phyloP scores from a whole-genome alignment of 2,329 filamentous ascomycete genomes.

The Rosellinia necatrix region DNA sequence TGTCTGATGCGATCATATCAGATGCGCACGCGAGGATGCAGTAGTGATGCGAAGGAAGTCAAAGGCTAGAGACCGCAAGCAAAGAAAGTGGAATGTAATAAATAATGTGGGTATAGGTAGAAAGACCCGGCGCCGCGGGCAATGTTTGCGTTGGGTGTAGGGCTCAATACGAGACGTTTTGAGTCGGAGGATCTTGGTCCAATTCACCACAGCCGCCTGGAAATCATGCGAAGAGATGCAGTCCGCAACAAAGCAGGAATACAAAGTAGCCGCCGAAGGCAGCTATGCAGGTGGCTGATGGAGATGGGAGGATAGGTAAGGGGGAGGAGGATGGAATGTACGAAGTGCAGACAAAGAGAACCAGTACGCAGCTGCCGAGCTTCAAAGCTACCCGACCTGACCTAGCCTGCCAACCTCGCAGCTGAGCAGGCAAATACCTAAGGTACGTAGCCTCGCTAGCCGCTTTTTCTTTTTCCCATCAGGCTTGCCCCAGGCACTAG shows the following conservation, averaged over 20 bases:
- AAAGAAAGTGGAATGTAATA: slow-evolving; percentile 16
- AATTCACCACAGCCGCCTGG: slow-evolving; percentile 19
- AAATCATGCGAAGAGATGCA: slow-evolving; percentile 8
- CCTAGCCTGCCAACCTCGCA: slow-evolving; percentile 6
- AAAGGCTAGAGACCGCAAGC: slow-evolving; percentile 11
- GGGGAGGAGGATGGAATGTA: neutral
- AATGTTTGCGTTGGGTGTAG: slow-evolving; percentile 12
- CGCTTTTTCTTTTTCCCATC: neutral
- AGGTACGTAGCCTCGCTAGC: neutral
- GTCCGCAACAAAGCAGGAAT: slow-evolving; percentile 16
- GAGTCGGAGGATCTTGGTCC: slow-evolving; percentile 12
- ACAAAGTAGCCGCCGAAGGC: slow-evolving; percentile 6
- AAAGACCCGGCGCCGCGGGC: slow-evolving; percentile 21
- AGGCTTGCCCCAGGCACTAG: slow-evolving; percentile 4
- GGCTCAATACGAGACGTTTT: slow-evolving; percentile 25
- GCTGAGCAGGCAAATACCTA: neutral
- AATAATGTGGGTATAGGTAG: slow-evolving; percentile 19
- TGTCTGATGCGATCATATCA: slow-evolving; percentile 44
- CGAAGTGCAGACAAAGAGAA: slow-evolving; percentile 22
- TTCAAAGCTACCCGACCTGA: slow-evolving; percentile 17
- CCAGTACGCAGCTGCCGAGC: slow-evolving; percentile 8
- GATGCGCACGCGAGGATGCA: slow-evolving; percentile 20
- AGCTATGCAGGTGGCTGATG: neutral
- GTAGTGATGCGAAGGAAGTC: slow-evolving; percentile 16
- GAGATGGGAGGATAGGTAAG: neutral